Base-by-base conservation (phyloP, 768 basidiomycete species). In the Kwoniella newhampshirensis region DNA sequence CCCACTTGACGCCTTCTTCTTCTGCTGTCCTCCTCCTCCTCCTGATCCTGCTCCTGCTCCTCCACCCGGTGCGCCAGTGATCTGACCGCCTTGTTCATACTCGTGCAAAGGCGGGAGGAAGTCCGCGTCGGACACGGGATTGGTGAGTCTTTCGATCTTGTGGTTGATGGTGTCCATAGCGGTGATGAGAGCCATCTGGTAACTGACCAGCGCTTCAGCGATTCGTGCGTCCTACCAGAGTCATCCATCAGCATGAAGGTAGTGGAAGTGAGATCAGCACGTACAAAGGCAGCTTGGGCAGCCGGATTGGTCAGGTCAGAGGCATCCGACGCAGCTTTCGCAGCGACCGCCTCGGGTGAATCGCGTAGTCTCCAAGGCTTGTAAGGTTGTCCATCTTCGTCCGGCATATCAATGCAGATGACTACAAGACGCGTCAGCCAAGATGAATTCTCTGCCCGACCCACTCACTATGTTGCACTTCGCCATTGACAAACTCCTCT, bases 401-500 rank as follows among this genome's bases (percentile, higher is more conserved):
- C 64, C 3, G 63, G 60, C 21, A 73, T 71, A 15, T 75, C 62
- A 56, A 76, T 62, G 57, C 77, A 78, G 54, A 78, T 78, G 49
- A 76, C 77, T 76, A 51, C n/a, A 23, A 49, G 8, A 25, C 9
- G 1, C 1, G 42, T 58, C 45, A 56, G 49, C 51, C 41, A n/a
- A 15, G 17, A 27, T 52, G 21, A 42, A 6, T 42, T 6, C 7
- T 42, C 41, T 6, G 21, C 6, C 8, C n/a, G 4, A 28, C 18
- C 26, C 15, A 62, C 75, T 59, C 39, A 77, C 77, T 69, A 62
- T 75, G 71, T 62, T 78, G 75, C 8, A 78, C 75, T 59, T 77
- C 75, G 28, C 77, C 77, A 59, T 78, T 78, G 23, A 74, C 73
- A 55, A 78, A 77, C 8, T 78, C 75, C 1, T 68, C 53, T 41